Evolutionary conservation across 2,329 filamentous ascomycete genomes (phyloP).

Genomic region (Apiospora pterosperma): DNA sequence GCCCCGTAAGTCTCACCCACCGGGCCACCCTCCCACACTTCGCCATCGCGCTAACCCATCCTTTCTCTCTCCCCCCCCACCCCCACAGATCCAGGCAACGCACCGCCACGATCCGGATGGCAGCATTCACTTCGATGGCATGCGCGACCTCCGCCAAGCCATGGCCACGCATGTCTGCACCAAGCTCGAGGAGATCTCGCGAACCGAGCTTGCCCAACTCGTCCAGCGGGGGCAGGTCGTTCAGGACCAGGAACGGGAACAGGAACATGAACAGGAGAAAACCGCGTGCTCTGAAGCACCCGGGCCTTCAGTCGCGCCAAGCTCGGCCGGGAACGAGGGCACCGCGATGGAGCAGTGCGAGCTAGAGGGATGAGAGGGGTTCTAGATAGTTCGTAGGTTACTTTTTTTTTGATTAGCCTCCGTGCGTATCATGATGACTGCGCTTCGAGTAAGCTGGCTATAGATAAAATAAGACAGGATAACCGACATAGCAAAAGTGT

Average conservation of each 20-base stretch:
- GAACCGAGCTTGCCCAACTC: neutral
- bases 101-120: constrained; percentile 1
- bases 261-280: neutral
- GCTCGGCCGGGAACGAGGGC: neutral
- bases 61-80: no score
- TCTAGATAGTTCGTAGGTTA: neutral
- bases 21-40: neutral
- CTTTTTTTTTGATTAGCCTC: neutral
- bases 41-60: neutral
- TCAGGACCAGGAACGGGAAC: neutral
- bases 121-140: neutral
- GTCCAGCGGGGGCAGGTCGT: neutral
- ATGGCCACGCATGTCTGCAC: neutral
- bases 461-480: neutral
- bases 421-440: neutral
- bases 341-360: neutral
- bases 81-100: neutral
- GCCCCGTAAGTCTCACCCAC: neutral
- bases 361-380: neutral
- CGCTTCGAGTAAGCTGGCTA: neutral
- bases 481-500: neutral
- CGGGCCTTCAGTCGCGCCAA: neutral
- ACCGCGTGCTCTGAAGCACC: neutral
- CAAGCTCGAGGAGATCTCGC: neutral
- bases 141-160: neutral